Evolutionary conservation across 257 asterid species (phyloP).

Genomic region (Fraxinus excelsior): DNA sequence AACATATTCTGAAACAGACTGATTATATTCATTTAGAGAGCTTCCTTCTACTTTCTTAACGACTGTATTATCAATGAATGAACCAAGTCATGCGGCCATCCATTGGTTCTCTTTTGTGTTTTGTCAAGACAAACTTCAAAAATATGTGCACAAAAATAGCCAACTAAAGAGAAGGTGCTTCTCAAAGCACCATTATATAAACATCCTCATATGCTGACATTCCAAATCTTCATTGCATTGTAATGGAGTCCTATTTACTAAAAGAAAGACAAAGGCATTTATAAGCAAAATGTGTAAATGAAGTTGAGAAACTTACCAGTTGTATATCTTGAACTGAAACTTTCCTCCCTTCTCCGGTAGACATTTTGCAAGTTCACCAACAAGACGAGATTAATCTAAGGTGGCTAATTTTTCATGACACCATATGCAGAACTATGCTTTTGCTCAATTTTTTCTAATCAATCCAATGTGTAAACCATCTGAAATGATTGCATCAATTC

Average conservation of each 20-base stretch:
- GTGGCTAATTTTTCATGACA: conserved; percentile 21
- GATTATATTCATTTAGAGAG: background rate
- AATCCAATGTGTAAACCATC: conserved; percentile 10
- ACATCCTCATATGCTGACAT: background rate
- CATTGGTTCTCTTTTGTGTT: background rate
- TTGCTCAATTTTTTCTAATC: too few relatives aligned
- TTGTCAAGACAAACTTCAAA: background rate
- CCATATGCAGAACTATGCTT: background rate
- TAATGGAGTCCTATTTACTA: background rate
- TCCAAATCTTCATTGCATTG: background rate
- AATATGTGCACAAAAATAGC: background rate
- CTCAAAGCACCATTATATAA: background rate
- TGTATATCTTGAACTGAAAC: conserved; percentile 53
- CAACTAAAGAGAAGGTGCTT: background rate
- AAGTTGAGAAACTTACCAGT: conserved; percentile 39
- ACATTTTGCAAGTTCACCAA: conserved; percentile 29
- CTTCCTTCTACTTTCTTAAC: background rate
- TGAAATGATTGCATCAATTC: conserved; percentile 24
- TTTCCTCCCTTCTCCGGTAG: conserved; percentile 37
- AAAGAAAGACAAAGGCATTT: background rate
- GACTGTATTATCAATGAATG: background rate
- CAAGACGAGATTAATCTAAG: conserved; percentile 7
- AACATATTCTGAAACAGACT: background rate
- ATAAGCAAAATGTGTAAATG: background rate
- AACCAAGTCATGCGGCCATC: background rate